Base-by-base conservation (phyloP, 768 basidiomycete species). In the Tubosaeta sp. region DNA sequence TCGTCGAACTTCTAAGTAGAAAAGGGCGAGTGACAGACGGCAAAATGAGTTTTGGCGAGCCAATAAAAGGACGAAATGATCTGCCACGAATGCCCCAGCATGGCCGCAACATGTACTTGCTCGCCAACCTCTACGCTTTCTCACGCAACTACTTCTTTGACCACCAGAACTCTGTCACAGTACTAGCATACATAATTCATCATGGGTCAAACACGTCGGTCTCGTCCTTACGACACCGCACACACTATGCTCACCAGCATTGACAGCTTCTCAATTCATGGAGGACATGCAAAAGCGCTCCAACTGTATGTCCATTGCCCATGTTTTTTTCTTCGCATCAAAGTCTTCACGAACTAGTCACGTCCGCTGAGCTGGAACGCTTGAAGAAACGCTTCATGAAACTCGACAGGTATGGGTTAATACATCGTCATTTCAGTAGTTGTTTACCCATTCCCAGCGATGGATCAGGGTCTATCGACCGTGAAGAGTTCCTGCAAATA, bases 321-420 rank as follows among this genome's bases (percentile, higher is more conserved):
- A 22, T 22, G n/a, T 13, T 14, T 43, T 35, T 41, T 35, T 13
- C 38, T 39, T 14, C 43, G 22, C 17, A 26, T 44, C n/a, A n/a
- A 54, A 56, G 50, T 56, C 59, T 50, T 32, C 37, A 49, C 54
- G 14, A 27, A 43, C 41, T 66, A 98, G 97, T 99, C 85, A 97
- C 91, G 17, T 89, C 88, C 45, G 81, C 85, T 44, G 97, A 99
- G 73, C 75, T 99, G 61, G 91, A 97, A 61, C 82, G 97, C 49
- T 79, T 98, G 61, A 97, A 97, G 82, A 98, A 97, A 70, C 86
- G 97, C 49, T 98, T 99, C 72, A 97, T 98, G 93, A 99, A 99
- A 74, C 86, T 99, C 61, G 97, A 99, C 71, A 90, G 87, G 91
- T 86, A 59, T 53, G 73, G 8, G 39, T 44, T 41, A 29, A 12